Conservation (phyloP, 495 filamentous ascomycete genomes). For the Rhypophila decipiens region DNA sequence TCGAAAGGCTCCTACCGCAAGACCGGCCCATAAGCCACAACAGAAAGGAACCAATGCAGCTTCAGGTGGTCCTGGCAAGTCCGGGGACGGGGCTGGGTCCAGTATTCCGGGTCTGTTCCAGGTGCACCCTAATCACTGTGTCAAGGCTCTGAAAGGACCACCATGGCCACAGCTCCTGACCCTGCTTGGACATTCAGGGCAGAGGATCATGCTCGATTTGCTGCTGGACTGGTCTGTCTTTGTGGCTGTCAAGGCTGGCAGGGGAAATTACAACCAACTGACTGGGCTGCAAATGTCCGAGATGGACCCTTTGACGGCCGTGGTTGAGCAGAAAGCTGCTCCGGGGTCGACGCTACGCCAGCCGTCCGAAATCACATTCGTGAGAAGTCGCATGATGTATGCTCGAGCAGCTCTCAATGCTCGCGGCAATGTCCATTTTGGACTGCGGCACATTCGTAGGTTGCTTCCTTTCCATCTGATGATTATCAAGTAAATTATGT, state of each 20-base stretch:
- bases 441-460: constrained; percentile 76
- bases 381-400: constrained; percentile 83
- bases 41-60: too few relatives aligned
- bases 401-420: constrained; percentile 62
- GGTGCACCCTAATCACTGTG: constrained; percentile 61
- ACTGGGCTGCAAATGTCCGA: constrained; percentile 54
- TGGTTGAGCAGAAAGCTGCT: background rate
- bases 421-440: constrained; percentile 61
- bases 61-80: constrained; percentile 1
- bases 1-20: constrained; percentile 31
- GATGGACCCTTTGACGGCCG: constrained; percentile 20
- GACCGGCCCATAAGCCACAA: too few relatives aligned
- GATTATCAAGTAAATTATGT: background rate
- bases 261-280: constrained; percentile 66
- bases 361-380: constrained; percentile 66
- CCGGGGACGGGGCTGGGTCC: background rate
- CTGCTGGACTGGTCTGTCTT: constrained; percentile 78
- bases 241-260: constrained; percentile 47
- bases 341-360: constrained; percentile 28
- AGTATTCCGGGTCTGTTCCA: constrained; percentile 45
- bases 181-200: constrained; percentile 69
- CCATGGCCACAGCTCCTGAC: constrained; percentile 68
- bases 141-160: constrained; percentile 57
- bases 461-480: constrained; percentile 7
- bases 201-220: constrained; percentile 74